Conservation (phyloP, 345 rosid species). For the Barbarea vulgaris region DNA sequence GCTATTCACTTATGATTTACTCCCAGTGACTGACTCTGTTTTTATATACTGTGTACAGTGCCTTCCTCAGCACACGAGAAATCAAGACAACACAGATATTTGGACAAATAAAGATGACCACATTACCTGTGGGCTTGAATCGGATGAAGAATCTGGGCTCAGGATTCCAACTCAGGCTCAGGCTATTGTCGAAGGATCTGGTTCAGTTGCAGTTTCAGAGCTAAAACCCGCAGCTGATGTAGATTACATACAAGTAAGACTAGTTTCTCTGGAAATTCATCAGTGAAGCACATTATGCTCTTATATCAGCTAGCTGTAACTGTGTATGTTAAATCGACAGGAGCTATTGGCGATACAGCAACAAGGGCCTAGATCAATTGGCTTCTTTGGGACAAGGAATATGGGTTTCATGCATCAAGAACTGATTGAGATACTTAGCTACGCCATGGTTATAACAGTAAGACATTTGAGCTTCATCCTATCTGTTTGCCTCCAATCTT, state of each 20-base stretch:
- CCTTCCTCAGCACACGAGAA: slow-evolving; percentile 60
- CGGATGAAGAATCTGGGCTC: slow-evolving; percentile 63
- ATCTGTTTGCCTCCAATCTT: not conserved
- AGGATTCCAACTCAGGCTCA: slow-evolving; percentile 78
- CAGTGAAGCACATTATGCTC: not conserved
- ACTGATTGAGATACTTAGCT: slow-evolving; percentile 97
- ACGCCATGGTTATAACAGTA: slow-evolving; percentile 98
- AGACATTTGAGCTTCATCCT: slow-evolving; percentile 40
- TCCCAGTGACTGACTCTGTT: slow-evolving; percentile 69
- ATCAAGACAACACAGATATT: slow-evolving; percentile 47
- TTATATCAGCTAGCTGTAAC: slow-evolving; percentile 15
- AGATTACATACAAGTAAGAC: slow-evolving; percentile 84
- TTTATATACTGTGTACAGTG: slow-evolving; percentile 74
- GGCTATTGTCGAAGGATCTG: slow-evolving; percentile 80
- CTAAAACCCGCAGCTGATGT: slow-evolving; percentile 74
- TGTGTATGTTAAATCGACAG: slow-evolving; percentile 45
- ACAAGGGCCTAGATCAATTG: slow-evolving; percentile 96
- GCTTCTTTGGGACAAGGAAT: slow-evolving; percentile 94
- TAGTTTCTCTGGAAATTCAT: not conserved
- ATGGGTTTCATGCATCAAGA: slow-evolving; percentile 99
- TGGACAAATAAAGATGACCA: slow-evolving; percentile 51
- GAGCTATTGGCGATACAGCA: slow-evolving; percentile 97
- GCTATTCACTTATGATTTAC: slow-evolving; percentile 66
- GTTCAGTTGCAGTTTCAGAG: slow-evolving; percentile 64
- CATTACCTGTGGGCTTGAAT: slow-evolving; percentile 50